Percentiles rank a stretch among this genome's conserved stretches.
These are phyloP conservation scores for Cercospora sp. DNA, from an alignment of 2,329 filamentous ascomycete genomes.

Conservation along the genomic window DNA sequence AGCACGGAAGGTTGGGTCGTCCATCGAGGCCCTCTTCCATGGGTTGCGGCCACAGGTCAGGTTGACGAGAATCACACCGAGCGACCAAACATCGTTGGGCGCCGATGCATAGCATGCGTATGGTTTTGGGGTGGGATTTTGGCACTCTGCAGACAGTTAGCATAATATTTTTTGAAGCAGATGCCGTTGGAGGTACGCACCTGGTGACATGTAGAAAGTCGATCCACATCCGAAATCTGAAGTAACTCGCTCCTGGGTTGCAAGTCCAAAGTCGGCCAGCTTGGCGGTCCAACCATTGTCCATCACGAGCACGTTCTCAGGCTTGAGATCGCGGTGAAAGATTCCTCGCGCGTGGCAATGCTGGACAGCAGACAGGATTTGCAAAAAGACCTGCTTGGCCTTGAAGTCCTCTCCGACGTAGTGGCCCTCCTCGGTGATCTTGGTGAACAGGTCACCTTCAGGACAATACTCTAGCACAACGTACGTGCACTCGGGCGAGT, in stretches of 20 bases:
- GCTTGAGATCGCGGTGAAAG: slow-evolving; percentile 96
- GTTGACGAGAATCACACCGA: slow-evolving; percentile 98
- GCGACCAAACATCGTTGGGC: slow-evolving; percentile 95
- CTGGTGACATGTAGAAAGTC: slow-evolving; percentile 99
- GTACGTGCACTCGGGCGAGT: slow-evolving; percentile 87
- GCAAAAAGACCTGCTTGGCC: slow-evolving; percentile 84
- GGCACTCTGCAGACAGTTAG: slow-evolving; percentile 68
- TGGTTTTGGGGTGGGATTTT: slow-evolving; percentile 71
- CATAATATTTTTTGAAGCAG: slow-evolving; percentile 12
- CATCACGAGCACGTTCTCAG: slow-evolving; percentile 93
- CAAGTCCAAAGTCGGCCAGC: slow-evolving; percentile 94
- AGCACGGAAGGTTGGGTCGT: slow-evolving; percentile 93
- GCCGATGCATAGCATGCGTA: slow-evolving; percentile 82
- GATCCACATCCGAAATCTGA: slow-evolving; percentile 97
- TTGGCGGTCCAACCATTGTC: slow-evolving; percentile 88
- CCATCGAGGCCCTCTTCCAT: slow-evolving; percentile 92
- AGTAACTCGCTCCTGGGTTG: slow-evolving; percentile 78
- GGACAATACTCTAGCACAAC: slow-evolving; percentile 96
- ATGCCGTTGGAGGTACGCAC: slow-evolving; percentile 53
- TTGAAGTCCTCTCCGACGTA: slow-evolving; percentile 91
- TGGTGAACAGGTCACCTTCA: slow-evolving; percentile 93
- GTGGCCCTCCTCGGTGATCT: slow-evolving; percentile 92
- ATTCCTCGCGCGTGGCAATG: slow-evolving; percentile 92
- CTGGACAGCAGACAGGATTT: slow-evolving; percentile 93
- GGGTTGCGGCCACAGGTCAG: slow-evolving; percentile 96